Conservation (phyloP, 257 asterid genomes). For the Fraxinus americana region DNA sequence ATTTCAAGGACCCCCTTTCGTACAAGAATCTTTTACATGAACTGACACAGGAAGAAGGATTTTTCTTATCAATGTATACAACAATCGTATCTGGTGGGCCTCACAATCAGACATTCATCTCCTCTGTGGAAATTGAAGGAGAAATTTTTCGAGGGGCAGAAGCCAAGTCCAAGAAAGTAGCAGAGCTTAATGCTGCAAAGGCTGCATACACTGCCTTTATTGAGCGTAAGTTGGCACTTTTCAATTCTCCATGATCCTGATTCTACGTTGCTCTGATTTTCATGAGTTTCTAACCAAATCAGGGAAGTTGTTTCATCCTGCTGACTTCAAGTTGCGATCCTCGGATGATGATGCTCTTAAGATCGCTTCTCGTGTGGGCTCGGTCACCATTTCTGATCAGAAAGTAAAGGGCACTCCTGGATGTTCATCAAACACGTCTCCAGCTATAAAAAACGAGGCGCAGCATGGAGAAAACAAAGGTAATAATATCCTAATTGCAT, state of each 20-base stretch:
- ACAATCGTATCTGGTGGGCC: constrained; percentile 25
- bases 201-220: constrained; percentile 43
- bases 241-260: background rate
- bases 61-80: constrained; percentile 35
- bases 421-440: background rate
- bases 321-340: constrained; percentile 16
- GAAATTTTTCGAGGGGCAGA: constrained; percentile 39
- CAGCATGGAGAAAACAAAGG: constrained; percentile 9
- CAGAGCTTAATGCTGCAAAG: constrained; percentile 55
- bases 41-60: constrained; percentile 33
- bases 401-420: constrained; percentile 14
- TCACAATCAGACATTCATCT: constrained; percentile 26
- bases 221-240: constrained; percentile 32
- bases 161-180: constrained; percentile 46
- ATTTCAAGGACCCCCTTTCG: constrained; percentile 29
- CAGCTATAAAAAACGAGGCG: constrained; percentile 1
- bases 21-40: constrained; percentile 50
- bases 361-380: constrained; percentile 24
- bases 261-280: background rate
- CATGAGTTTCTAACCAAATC: background rate
- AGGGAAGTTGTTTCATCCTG: constrained; percentile 31
- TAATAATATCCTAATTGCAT: background rate
- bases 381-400: constrained; percentile 18
- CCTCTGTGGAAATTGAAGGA: constrained; percentile 50
- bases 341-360: constrained; percentile 17